Conservation (phyloP, 352 stramenopile genomes). For the Globisporangium spinosum region DNA sequence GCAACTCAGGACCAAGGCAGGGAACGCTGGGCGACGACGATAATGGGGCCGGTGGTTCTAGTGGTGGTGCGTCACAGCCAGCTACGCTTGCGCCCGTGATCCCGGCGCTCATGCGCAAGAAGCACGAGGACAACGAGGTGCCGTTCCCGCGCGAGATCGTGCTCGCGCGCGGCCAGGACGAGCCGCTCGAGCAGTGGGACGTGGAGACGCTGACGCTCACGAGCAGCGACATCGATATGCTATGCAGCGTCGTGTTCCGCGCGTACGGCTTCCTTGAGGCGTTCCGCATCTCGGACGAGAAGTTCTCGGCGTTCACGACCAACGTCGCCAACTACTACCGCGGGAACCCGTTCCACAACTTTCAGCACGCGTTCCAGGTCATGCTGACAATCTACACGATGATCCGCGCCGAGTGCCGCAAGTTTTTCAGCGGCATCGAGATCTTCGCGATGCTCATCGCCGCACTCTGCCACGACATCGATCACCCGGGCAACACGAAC, state of each 20-base stretch:
- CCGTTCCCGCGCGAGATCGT: constrained; percentile 55
- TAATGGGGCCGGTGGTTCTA: background rate
- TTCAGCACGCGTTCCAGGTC: constrained; percentile 73
- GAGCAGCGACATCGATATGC: constrained; percentile 39
- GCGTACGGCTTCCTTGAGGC: constrained; percentile 52
- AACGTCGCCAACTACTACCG: constrained; percentile 69
- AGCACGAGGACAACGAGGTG: constrained; percentile 49
- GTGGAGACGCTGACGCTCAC: constrained; percentile 37
- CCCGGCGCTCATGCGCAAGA: constrained; percentile 32
- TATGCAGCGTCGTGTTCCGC: constrained; percentile 40
- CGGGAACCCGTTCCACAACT: constrained; percentile 79
- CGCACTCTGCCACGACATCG: constrained; percentile 77
- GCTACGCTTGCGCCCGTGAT: constrained; percentile 24
- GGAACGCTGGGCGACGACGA: background rate
- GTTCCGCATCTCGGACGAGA: constrained; percentile 51
- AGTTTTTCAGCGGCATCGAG: constrained; percentile 58
- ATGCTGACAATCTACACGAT: constrained; percentile 57
- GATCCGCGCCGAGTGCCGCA: constrained; percentile 49
- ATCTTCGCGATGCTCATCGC: constrained; percentile 74
- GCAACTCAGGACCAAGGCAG: constrained; percentile 21
- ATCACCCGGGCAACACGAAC: constrained; percentile 82
- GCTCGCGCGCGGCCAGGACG: constrained; percentile 34
- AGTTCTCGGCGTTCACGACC: constrained; percentile 47
- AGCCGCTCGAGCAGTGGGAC: constrained; percentile 54
- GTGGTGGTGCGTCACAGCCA: background rate